These are phyloP conservation scores for Psilocybe sp. DNA, from an alignment of 768 basidiomycete species.

Conservation along the genomic window DNA sequence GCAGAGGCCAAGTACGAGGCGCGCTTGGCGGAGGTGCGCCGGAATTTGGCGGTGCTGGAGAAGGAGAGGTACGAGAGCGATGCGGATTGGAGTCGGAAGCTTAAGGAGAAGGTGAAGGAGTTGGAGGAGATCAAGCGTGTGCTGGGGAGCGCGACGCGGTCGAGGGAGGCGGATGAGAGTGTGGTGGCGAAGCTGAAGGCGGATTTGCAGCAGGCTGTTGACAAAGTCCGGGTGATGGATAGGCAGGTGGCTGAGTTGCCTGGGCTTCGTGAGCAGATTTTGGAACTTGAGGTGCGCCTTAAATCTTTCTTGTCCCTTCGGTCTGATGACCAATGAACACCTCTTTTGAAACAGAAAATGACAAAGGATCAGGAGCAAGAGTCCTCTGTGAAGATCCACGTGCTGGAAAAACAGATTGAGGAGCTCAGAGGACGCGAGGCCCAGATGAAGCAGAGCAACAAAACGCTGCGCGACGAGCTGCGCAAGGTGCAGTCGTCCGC, in stretches of 20 bases:
- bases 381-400: constrained; percentile 41
- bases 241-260: constrained; percentile 55
- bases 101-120: constrained; percentile 76
- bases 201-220: constrained; percentile 52
- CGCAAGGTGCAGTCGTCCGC: constrained; percentile 95
- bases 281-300: constrained; percentile 62
- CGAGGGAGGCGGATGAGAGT: constrained; percentile 58
- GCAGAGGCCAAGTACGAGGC: constrained; percentile 77
- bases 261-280: constrained; percentile 41
- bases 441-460: constrained; percentile 73
- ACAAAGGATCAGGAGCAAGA: constrained; percentile 43
- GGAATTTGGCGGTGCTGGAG: constrained; percentile 62
- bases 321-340: not conserved
- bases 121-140: constrained; percentile 65
- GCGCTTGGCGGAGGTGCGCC: constrained; percentile 68
- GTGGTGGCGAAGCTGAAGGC: constrained; percentile 45
- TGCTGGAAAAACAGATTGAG: constrained; percentile 66
- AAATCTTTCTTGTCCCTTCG: not conserved
- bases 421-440: constrained; percentile 69
- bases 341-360: constrained; percentile 23
- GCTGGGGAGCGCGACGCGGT: constrained; percentile 56
- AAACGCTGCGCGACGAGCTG: constrained; percentile 90
- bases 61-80: constrained; percentile 85
- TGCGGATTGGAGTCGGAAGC: constrained; percentile 83
- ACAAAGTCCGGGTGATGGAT: constrained; percentile 46